Conservation (phyloP, 2,329 filamentous ascomycete genomes). For the Aciculosporium take region DNA sequence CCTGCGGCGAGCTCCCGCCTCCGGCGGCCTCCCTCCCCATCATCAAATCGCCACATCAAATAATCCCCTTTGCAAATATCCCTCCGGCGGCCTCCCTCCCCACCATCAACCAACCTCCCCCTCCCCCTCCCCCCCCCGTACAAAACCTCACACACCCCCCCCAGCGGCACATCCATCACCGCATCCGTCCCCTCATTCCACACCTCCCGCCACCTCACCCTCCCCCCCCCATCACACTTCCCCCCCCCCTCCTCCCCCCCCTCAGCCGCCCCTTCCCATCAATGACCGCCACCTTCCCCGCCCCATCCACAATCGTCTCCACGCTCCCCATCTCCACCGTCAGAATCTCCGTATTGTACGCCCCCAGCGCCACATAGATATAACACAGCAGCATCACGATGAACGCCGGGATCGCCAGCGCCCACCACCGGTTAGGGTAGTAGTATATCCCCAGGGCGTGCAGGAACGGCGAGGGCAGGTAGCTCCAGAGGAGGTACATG, state of each 20-base stretch:
- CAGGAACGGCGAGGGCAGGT: conserved; percentile 80
- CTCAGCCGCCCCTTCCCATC: conserved; percentile 50
- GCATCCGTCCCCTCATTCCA: conserved; percentile 94
- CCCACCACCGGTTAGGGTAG: conserved; percentile 97
- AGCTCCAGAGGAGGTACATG: conserved; percentile 65
- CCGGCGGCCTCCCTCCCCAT: not conserved
- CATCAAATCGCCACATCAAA: not conserved
- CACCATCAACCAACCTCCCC: conserved; percentile 1
- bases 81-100: too few species aligned
- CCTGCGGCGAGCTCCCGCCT: too few species aligned
- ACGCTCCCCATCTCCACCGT: conserved; percentile 67
- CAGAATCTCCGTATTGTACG: conserved; percentile 80
- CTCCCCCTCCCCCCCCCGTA: conserved; percentile 49
- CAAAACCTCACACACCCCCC: conserved; percentile 85
- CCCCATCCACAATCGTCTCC: conserved; percentile 85
- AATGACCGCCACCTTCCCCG: conserved; percentile 70
- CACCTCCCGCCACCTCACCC: conserved; percentile 58
- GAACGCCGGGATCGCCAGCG: conserved; percentile 79
- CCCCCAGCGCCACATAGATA: conserved; percentile 83
- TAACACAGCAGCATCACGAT: conserved; percentile 79
- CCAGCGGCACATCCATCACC: conserved; percentile 91
- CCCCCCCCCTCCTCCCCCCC: conserved; percentile 21
- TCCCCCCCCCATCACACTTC: conserved; percentile 22
- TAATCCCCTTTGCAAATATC: too few species aligned
- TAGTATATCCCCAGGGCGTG: conserved; percentile 91